phyloP scores from a whole-genome alignment of 352 stramenopile species.

The Globisporangium barbulae region DNA sequence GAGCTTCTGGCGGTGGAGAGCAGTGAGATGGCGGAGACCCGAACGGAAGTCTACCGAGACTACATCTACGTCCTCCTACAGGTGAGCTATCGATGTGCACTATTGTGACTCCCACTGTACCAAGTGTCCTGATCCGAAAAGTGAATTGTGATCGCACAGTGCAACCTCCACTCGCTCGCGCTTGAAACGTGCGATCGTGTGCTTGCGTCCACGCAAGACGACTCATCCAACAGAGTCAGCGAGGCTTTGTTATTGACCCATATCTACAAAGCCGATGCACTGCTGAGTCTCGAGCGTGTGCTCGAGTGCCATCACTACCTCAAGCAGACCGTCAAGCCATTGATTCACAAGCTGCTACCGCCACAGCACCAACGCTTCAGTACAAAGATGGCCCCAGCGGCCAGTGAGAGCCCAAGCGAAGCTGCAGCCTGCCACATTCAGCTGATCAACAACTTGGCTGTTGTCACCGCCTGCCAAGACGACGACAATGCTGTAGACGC shows the following conservation, averaged over 20 bases:
- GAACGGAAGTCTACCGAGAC: conserved; percentile 17
- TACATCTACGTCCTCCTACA: conserved; percentile 69
- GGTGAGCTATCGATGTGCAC: conserved; percentile 14
- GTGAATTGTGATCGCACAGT: conserved; percentile 1
- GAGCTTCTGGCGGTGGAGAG: conserved; percentile 16
- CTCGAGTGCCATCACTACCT: conserved; percentile 52
- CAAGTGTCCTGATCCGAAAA: neutral
- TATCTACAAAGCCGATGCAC: conserved; percentile 65
- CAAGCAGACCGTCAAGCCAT: conserved; percentile 26
- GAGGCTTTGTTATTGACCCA: conserved; percentile 29
- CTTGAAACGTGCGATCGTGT: conserved; percentile 38
- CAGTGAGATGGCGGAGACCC: neutral
- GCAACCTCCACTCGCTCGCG: conserved; percentile 26
- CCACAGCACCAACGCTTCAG: conserved; percentile 1
- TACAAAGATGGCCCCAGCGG: neutral
- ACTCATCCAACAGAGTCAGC: neutral
- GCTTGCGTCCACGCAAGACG: conserved; percentile 10
- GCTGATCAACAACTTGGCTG: conserved; percentile 75
- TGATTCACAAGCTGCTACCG: conserved; percentile 12
- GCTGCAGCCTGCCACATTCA: conserved; percentile 43
- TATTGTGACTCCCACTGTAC: neutral
- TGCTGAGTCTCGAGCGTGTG: conserved; percentile 74
- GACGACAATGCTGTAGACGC: conserved; percentile 22
- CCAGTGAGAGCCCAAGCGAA: conserved; percentile 16
- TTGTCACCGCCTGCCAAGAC: conserved; percentile 37